phyloP scores from a whole-genome alignment of 306 rosid species.

The Vachellia collinsii region DNA sequence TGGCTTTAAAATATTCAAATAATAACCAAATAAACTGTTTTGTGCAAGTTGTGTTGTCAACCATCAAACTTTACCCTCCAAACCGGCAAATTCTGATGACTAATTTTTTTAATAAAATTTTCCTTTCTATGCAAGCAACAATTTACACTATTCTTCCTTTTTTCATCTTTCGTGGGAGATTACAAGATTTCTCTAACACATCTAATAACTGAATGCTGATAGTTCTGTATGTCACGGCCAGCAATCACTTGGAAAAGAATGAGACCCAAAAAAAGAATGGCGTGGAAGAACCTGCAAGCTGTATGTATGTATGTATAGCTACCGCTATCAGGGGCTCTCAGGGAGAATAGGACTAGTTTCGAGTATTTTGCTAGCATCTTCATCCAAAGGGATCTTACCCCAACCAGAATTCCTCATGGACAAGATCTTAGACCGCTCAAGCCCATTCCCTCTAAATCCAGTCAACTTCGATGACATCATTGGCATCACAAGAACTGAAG shows the following conservation, averaged over 20 bases:
- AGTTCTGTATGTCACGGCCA: slow-evolving; percentile 28
- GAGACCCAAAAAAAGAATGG: neutral
- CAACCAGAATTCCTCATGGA: slow-evolving; percentile 64
- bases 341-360: slow-evolving; percentile 38
- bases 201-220: slow-evolving; percentile 39
- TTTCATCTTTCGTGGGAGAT: slow-evolving; percentile 25
- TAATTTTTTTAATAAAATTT: neutral
- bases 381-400: slow-evolving; percentile 57
- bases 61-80: neutral
- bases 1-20: neutral
- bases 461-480: slow-evolving; percentile 95
- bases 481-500: slow-evolving; percentile 95
- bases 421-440: slow-evolving; percentile 65
- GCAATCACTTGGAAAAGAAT: slow-evolving; percentile 31
- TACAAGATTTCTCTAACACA: slow-evolving; percentile 43
- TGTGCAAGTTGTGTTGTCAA: neutral
- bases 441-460: slow-evolving; percentile 84
- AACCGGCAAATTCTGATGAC: neutral
- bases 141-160: slow-evolving; percentile 42
- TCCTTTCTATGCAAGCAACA: slow-evolving; percentile 31
- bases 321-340: slow-evolving; percentile 44
- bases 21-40: neutral
- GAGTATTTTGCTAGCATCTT: slow-evolving; percentile 44
- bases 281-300: neutral
- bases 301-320: neutral